phyloP scores from a whole-genome alignment of 1,139 yeast species.

The Pichia kudriavzevii region DNA sequence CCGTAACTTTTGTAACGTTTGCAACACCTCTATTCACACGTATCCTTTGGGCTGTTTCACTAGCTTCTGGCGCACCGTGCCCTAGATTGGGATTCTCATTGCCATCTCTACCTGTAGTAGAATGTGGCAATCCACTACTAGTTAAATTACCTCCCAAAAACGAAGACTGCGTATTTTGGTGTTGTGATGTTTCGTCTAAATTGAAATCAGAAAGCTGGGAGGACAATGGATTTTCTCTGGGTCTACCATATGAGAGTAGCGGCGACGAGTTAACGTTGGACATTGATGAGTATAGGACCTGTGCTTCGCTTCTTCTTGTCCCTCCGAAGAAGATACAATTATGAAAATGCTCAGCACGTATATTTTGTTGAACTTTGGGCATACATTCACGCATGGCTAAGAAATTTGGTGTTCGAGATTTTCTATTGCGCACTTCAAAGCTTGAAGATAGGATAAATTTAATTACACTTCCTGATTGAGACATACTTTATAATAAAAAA shows the following conservation, averaged over 20 bases:
- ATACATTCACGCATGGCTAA: too few relatives aligned
- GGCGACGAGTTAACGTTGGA: constrained; percentile 19
- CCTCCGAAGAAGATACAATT: too few relatives aligned
- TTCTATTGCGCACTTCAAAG: too few relatives aligned
- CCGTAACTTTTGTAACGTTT: constrained; percentile 79
- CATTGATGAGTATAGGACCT: constrained; percentile 8
- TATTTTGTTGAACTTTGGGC: too few relatives aligned
- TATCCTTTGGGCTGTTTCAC: constrained; percentile 24
- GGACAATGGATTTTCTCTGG: constrained; percentile 7
- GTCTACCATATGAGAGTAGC: constrained; percentile 12
- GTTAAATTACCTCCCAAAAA: constrained; percentile 11
- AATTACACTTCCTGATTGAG: too few relatives aligned
- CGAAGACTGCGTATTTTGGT: constrained; percentile 10
- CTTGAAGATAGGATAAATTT: too few relatives aligned
- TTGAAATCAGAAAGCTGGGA: constrained; percentile 18
- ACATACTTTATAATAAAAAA: too few relatives aligned
- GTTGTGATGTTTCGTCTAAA: constrained; percentile 10
- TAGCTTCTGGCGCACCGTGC: too few relatives aligned
- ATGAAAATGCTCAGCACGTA: too few relatives aligned
- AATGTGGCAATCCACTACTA: constrained; percentile 6
- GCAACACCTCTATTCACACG: constrained; percentile 43
- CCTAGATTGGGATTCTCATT: too few relatives aligned
- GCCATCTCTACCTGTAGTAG: constrained; percentile 2
- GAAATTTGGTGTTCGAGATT: too few relatives aligned
- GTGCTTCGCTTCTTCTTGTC: too few relatives aligned